Evolutionary conservation across 140 eudicot genomes (phyloP), one percentile per base, ranked within the genome.

Genomic region (Flaveria floridana): DNA sequence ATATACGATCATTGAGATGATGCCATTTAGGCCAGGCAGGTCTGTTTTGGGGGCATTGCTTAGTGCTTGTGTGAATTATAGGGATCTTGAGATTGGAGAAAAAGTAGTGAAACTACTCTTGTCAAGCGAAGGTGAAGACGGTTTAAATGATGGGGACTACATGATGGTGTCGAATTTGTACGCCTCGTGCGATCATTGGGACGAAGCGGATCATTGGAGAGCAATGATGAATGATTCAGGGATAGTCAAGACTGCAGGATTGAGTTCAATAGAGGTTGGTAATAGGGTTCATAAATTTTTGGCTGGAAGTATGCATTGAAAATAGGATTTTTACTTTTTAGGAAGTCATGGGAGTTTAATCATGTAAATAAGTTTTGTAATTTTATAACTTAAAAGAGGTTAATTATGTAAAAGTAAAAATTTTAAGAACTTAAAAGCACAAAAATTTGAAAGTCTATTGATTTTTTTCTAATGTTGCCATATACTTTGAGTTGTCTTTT

Each of bases 201-300:
- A 85, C 58, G 83, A 82, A 71, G 78, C 84, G 12, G 66, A 65
- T 66, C 56, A 16, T 37, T 84, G 92, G 85, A 82, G 87, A 65
- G 78, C 83, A 47, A 84, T 44, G 89, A 85, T 87, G 92, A 87
- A 87, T 53, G 86, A 82, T 71, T 52, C 46, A 12, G 85, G 84
- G 63, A 44, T 86, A 42, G 84, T 65, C 21, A 86, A 86, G 78
- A 67, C 75, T 23, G 86, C 85, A 0, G 91, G 91, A 12, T 77
- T 62, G 65, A 86, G 91, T 37, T 78, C 73, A 15, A 72, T 81
- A 39, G 81, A 76, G 75, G 65, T 86, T 71, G 76, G 82, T 65
- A 84, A 84, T 70, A 70, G 59, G 34, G 69, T 77, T 23, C 75
- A 76, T 25, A 82, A 59, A 68, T 86, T 86, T 71, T 76, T 86